Conservation (phyloP, 768 basidiomycete species). For the Nidularia sp. region DNA sequence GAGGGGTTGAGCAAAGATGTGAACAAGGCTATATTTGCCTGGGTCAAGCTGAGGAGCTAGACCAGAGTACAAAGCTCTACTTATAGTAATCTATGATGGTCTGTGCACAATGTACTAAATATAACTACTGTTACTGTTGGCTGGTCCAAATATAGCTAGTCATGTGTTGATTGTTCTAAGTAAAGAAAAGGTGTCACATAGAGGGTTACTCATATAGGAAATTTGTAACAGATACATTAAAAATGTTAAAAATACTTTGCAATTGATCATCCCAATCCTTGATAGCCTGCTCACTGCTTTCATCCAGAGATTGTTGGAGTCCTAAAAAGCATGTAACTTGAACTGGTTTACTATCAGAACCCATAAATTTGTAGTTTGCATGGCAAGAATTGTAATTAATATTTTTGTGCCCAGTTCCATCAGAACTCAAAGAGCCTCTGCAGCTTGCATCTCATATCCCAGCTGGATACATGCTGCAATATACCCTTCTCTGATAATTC, state of each 20-base stretch:
- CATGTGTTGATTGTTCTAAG: too few species aligned
- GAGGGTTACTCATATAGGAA: too few species aligned
- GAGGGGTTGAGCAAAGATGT: too few species aligned
- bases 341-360: slow-evolving; percentile 3
- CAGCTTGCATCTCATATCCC: slow-evolving; percentile 11
- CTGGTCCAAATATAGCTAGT: too few species aligned
- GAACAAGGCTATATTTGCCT: too few species aligned
- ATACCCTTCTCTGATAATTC: slow-evolving; percentile 12
- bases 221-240: too few species aligned
- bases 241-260: slow-evolving; percentile 10
- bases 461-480: slow-evolving; percentile 17
- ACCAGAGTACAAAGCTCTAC: too few species aligned
- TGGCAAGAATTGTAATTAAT: slow-evolving; percentile 15
- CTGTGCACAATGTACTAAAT: too few species aligned
- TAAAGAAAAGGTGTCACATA: too few species aligned
- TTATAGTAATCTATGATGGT: too few species aligned
- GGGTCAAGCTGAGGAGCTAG: too few species aligned
- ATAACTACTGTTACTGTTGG: too few species aligned
- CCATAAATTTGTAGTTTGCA: slow-evolving; percentile 11
- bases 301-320: slow-evolving; percentile 11
- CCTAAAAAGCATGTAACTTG: slow-evolving; percentile 13
- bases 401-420: slow-evolving; percentile 13
- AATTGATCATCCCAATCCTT: slow-evolving; percentile 12
- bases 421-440: slow-evolving; percentile 10
- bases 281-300: slow-evolving; percentile 13